Evolutionary conservation across 1,284 basidiomycete species (phyloP).

Genomic region (Polyporus tsugae): DNA sequence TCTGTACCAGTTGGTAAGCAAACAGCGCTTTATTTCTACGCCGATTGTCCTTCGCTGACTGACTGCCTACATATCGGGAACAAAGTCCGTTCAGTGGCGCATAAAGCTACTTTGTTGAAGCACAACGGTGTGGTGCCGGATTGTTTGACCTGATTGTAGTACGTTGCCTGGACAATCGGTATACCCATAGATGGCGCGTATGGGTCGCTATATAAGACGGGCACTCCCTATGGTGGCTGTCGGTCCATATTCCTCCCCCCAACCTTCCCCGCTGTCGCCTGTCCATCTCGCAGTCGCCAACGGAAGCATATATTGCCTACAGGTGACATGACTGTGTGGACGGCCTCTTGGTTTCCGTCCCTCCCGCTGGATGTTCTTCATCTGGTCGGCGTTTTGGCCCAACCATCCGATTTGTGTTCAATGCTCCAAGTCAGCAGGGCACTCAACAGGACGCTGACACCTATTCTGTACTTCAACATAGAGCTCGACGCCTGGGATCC

Average conservation of each 20-base stretch:
- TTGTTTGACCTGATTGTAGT: not conserved
- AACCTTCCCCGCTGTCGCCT: not conserved
- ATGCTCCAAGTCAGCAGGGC: not conserved
- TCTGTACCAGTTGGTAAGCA: not conserved
- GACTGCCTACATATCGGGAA: not conserved
- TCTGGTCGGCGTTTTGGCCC: not conserved
- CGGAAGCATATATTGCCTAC: not conserved
- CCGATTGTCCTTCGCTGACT: not conserved
- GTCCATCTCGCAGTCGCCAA: not conserved
- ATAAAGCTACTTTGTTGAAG: not conserved
- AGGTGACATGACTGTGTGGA: not conserved
- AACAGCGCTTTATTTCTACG: not conserved
- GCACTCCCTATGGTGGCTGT: not conserved
- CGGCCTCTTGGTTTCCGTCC: not conserved
- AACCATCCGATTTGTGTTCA: not conserved
- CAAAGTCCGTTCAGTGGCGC: not conserved
- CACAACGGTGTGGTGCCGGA: not conserved
- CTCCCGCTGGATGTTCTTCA: not conserved
- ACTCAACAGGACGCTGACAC: not conserved
- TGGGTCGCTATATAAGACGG: not conserved
- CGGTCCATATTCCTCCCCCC: not conserved
- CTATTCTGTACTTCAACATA: not conserved
- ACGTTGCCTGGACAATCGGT: not conserved
- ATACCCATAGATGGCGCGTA: not conserved
- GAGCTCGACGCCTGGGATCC: not conserved